Percentiles rank a stretch among this genome's conserved stretches.
Conservation (phyloP, 371 early-diverging fungal genomes). For the Mortierella sp. region DNA sequence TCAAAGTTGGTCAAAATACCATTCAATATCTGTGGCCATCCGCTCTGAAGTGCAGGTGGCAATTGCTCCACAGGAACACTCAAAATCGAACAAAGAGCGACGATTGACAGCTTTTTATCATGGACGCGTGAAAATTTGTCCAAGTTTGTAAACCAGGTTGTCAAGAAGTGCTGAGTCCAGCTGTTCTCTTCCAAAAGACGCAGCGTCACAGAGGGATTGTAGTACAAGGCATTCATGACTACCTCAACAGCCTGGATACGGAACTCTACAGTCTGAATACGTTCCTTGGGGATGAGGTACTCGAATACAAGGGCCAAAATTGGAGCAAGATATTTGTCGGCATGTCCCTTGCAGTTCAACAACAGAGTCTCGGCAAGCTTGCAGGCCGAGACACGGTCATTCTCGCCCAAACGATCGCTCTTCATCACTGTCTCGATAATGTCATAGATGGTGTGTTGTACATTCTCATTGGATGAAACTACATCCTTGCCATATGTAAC, state of each 20-base stretch:
- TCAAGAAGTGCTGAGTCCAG: constrained; percentile 85
- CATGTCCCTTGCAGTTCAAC: constrained; percentile 80
- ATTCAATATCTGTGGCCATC: constrained; percentile 79
- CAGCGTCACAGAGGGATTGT: constrained; percentile 85
- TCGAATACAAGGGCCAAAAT: constrained; percentile 79
- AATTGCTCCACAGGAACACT: constrained; percentile 77
- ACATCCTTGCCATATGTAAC: constrained; percentile 85
- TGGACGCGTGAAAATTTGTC: constrained; percentile 87
- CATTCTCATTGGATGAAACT: constrained; percentile 69
- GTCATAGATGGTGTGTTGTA: constrained; percentile 77
- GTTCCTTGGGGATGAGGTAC: constrained; percentile 68
- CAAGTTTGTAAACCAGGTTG: constrained; percentile 81
- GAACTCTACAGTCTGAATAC: constrained; percentile 62
- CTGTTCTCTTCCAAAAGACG: constrained; percentile 81
- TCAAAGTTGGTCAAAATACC: constrained; percentile 81
- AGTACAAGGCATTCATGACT: constrained; percentile 86
- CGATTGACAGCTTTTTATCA: constrained; percentile 92
- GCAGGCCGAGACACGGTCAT: constrained; percentile 83
- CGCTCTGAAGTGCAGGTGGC: constrained; percentile 78
- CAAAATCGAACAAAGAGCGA: constrained; percentile 82
- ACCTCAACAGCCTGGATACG: constrained; percentile 61
- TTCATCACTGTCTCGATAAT: constrained; percentile 80
- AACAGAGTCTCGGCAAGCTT: constrained; percentile 85
- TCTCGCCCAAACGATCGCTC: constrained; percentile 75
- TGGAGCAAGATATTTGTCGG: constrained; percentile 73